Evolutionary conservation across 805 yeast species (phyloP).

Genomic region (Ogataea zsoltii): DNA sequence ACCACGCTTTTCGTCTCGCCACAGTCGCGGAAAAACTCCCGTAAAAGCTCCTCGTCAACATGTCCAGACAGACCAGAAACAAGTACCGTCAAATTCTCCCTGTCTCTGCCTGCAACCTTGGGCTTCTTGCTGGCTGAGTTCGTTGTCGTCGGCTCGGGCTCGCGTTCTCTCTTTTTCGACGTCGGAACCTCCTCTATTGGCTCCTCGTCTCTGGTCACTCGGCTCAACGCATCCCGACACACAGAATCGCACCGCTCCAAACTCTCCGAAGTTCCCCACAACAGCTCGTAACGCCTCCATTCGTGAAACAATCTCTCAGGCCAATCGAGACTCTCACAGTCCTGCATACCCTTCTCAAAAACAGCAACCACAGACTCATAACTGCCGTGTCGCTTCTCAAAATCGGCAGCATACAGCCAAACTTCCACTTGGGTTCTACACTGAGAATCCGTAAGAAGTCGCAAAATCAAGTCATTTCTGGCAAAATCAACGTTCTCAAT

Average conservation of each 20-base stretch:
- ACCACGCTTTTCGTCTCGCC: slow-evolving; percentile 50
- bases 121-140: too few relatives aligned
- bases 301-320: slow-evolving; percentile 52
- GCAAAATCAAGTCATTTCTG: slow-evolving; percentile 4
- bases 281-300: slow-evolving; percentile 39
- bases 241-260: slow-evolving; percentile 4
- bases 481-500: slow-evolving; percentile 35
- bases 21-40: slow-evolving; percentile 55
- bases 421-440: slow-evolving; percentile 39
- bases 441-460: slow-evolving; percentile 4
- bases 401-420: slow-evolving; percentile 47
- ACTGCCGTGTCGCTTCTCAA: slow-evolving; percentile 38
- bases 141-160: slow-evolving; percentile 6
- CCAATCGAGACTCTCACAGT: slow-evolving; percentile 41
- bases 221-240: background rate
- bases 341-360: slow-evolving; percentile 35
- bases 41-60: slow-evolving; percentile 40
- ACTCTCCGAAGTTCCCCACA: slow-evolving; percentile 33
- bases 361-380: slow-evolving; percentile 27
- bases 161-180: slow-evolving; percentile 4
- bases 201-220: slow-evolving; percentile 5
- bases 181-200: slow-evolving; percentile 6
- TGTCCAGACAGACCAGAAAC: slow-evolving; percentile 48
- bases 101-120: slow-evolving; percentile 37
- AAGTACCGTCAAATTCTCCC: slow-evolving; percentile 63